Percentiles rank a stretch among this genome's conserved stretches.
phyloP scores from a whole-genome alignment of 148 eudicot genomes.

The Chenopodium suecicum region DNA sequence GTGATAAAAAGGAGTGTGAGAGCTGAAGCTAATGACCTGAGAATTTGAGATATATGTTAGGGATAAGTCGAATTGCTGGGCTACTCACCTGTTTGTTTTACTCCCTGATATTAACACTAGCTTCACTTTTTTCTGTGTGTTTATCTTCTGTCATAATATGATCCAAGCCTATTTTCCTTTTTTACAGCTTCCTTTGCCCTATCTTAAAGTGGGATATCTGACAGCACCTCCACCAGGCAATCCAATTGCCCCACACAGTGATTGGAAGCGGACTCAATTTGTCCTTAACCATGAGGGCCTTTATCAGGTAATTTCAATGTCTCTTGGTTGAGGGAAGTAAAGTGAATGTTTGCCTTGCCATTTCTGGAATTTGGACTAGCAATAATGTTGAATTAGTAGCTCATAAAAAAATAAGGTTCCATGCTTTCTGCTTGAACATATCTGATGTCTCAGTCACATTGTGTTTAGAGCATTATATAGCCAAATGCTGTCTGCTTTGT shows the following conservation, averaged over 20 bases:
- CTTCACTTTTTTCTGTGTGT: slow-evolving; percentile 5
- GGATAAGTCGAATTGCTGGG: not conserved
- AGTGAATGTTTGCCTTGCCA: not conserved
- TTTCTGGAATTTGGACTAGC: not conserved
- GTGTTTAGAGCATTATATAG: not conserved
- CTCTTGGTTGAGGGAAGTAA: not conserved
- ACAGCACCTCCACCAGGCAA: slow-evolving; percentile 82
- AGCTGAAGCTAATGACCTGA: slow-evolving; percentile 1
- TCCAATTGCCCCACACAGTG: slow-evolving; percentile 71
- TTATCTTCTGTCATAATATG: not conserved
- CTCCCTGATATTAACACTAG: slow-evolving; percentile 2
- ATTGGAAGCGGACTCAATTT: slow-evolving; percentile 86
- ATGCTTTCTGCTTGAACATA: not conserved
- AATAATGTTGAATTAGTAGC: not conserved
- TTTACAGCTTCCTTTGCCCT: slow-evolving; percentile 85
- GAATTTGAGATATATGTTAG: not conserved
- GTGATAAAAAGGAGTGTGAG: not conserved
- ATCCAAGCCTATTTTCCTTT: slow-evolving; percentile 5
- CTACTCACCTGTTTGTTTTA: not conserved
- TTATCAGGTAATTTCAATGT: slow-evolving; percentile 53
- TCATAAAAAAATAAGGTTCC: not conserved
- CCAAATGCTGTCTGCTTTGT: not conserved
- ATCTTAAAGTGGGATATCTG: slow-evolving; percentile 87
- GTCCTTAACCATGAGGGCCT: slow-evolving; percentile 88
- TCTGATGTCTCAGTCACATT: not conserved